Conservation (phyloP, 306 rosid genomes). For the Macrotyloma uniflorum region DNA sequence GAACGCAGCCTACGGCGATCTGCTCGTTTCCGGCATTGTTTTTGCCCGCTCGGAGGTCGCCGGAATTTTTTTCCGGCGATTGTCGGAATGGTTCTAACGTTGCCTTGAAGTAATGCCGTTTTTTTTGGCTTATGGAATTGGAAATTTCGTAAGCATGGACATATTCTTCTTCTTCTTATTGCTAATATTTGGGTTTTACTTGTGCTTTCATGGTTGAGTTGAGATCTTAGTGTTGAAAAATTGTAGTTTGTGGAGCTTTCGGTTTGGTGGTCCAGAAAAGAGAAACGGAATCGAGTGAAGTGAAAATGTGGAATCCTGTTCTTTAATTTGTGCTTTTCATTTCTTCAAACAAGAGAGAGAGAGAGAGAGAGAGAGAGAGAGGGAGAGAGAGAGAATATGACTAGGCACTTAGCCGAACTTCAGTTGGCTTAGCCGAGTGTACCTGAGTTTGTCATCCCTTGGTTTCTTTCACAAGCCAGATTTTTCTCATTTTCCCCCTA, state of each 20-base stretch:
- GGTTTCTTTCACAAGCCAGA: slow-evolving; percentile 1
- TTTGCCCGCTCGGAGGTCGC: slow-evolving; percentile 38
- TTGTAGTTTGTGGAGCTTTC: slow-evolving; percentile 27
- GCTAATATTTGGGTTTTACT: not conserved
- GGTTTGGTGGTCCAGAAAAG: slow-evolving; percentile 32
- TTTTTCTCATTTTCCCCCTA: not conserved
- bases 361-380: not conserved
- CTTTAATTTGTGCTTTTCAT: slow-evolving; percentile 24
- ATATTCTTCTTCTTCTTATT: not conserved
- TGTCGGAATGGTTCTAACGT: slow-evolving; percentile 32
- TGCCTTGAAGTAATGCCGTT: not conserved
- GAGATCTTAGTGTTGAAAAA: slow-evolving; percentile 35
- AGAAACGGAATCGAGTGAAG: slow-evolving; percentile 34
- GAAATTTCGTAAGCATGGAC: not conserved
- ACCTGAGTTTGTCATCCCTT: slow-evolving; percentile 6
- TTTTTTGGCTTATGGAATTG: not conserved
- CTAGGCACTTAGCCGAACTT: slow-evolving; percentile 25
- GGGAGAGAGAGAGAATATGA: slow-evolving; percentile 29
- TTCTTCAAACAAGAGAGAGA: slow-evolving; percentile 29
- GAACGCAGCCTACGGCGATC: slow-evolving; percentile 56
- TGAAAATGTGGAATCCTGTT: slow-evolving; percentile 46
- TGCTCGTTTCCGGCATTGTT: slow-evolving; percentile 35
- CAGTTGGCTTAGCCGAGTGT: not conserved
- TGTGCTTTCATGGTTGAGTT: not conserved
- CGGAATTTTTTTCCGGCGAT: slow-evolving; percentile 38